Evolutionary conservation across 75 land plant species (phyloP), one percentile per base, ranked within the genome.

Genomic region (Larix kaempferi): DNA sequence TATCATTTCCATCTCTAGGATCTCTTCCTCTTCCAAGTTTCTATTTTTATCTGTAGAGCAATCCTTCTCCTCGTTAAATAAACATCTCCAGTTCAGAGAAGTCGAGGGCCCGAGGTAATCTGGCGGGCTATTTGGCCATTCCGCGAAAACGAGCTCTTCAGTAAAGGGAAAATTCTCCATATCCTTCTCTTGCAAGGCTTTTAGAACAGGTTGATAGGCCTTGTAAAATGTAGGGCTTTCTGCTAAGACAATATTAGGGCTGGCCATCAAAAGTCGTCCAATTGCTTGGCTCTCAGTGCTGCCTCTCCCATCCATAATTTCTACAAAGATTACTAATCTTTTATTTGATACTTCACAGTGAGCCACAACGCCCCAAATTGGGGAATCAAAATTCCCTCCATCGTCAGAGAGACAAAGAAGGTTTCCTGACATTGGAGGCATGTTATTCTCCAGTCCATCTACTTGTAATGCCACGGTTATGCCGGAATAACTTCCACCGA

Each of bases 221-320:
- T 56, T 71, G 69, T 77, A 83, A 78, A 76, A 83, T 19, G 85
- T 56, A 23, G 85, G 83, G 37, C 79, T 76, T 65, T 82, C 83
- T 14, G 74, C 83, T 71, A 82, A 59, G 12, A 82, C 81, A 74
- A 82, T 82, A 21, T 57, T 74, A 27, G 72, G 16, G 8, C 33
- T 29, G 33, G 62, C 71, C 37, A 35, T 39, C 17, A 65, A 35
- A 15, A 65, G 35, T 33, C 71, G 71, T 21, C 71, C 35, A 16
- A 65, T 65, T 65, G 71, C 15, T 35, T 65, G 44, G 44, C 29
- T 39, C 16, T 39, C 71, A 35, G 29, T 16, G 29, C 35, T 37
- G 29, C 35, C 37, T 65, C 71, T 21, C 29, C 35, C 71, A 35
- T 73, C 75, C 56, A 73, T 14, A 67, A 81, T 66, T 41, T 76